These are phyloP conservation scores for Neurospora africana DNA, from an alignment of 495 filamentous ascomycete species.

Conservation along the genomic window DNA sequence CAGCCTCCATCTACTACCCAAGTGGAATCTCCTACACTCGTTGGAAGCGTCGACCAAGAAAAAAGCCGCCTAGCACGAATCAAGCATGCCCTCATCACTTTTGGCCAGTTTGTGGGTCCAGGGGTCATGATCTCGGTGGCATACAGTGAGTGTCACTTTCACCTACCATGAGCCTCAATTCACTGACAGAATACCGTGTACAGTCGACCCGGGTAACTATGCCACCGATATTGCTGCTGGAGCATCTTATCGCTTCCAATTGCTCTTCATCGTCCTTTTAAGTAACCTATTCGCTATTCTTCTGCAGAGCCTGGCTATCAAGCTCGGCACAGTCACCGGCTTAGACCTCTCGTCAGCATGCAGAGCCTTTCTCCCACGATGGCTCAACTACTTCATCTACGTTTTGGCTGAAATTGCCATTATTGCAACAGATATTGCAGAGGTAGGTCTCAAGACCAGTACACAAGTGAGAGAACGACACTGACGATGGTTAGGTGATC, in stretches of 20 bases:
- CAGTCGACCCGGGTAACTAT: slow-evolving; percentile 81
- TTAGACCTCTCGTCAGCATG: slow-evolving; percentile 73
- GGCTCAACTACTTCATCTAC: slow-evolving; percentile 68
- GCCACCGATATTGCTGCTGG: slow-evolving; percentile 73
- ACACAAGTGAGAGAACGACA: too few relatives aligned
- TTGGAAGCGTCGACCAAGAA: neutral
- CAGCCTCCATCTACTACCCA: neutral
- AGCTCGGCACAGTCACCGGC: slow-evolving; percentile 77
- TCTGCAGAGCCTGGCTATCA: slow-evolving; percentile 71
- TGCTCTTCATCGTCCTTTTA: slow-evolving; percentile 72
- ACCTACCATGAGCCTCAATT: slow-evolving; percentile 13
- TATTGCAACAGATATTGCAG: slow-evolving; percentile 83
- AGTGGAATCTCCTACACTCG: neutral
- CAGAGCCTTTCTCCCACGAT: slow-evolving; percentile 61
- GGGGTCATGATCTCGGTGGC: slow-evolving; percentile 77
- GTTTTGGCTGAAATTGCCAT: slow-evolving; percentile 69
- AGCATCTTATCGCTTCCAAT: slow-evolving; percentile 50
- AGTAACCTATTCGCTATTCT: slow-evolving; percentile 80
- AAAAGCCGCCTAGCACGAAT: slow-evolving; percentile 13
- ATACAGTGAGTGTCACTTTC: slow-evolving; percentile 29
- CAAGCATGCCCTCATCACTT: slow-evolving; percentile 44
- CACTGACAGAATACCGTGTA: neutral
- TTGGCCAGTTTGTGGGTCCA: slow-evolving; percentile 69
- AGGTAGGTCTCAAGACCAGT: slow-evolving; percentile 30
- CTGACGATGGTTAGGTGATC: slow-evolving; percentile 45